Conservation (phyloP, 176 grass and related monocot genomes). For the Musa acuminata region DNA sequence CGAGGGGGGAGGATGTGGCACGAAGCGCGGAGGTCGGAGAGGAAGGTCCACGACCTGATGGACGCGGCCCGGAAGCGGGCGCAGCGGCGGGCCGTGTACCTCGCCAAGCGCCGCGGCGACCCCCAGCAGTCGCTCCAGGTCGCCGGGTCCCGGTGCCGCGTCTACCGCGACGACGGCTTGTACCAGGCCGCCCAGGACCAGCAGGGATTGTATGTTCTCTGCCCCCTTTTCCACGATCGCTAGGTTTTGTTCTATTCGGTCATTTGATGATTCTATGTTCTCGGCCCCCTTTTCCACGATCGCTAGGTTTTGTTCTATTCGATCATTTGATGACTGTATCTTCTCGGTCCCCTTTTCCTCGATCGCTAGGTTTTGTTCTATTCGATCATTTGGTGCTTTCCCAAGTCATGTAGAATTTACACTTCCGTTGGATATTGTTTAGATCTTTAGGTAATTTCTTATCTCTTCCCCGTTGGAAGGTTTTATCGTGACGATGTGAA, state of each 20-base stretch:
- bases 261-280: neutral
- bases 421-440: too few species aligned
- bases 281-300: too few species aligned
- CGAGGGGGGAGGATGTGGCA: conserved; percentile 61
- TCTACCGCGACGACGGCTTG: conserved; percentile 79
- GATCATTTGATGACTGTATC: too few species aligned
- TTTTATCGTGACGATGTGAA: too few species aligned
- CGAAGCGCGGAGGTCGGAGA: conserved; percentile 82
- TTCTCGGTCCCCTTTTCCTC: too few species aligned
- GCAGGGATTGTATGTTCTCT: conserved; percentile 69
- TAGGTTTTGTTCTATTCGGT: neutral
- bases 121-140: conserved; percentile 83
- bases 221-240: neutral
- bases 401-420: too few species aligned
- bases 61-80: conserved; percentile 78
- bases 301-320: too few species aligned
- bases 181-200: conserved; percentile 96
- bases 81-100: conserved; percentile 67
- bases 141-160: conserved; percentile 62
- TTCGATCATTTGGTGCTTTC: too few species aligned
- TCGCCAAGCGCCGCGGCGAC: conserved; percentile 79
- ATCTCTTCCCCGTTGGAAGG: too few species aligned
- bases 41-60: conserved; percentile 96
- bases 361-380: too few species aligned
- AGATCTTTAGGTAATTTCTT: too few species aligned